These are phyloP conservation scores for Colletotrichum sp. DNA, from an alignment of 2,329 filamentous ascomycete genomes.

Conservation along the genomic window DNA sequence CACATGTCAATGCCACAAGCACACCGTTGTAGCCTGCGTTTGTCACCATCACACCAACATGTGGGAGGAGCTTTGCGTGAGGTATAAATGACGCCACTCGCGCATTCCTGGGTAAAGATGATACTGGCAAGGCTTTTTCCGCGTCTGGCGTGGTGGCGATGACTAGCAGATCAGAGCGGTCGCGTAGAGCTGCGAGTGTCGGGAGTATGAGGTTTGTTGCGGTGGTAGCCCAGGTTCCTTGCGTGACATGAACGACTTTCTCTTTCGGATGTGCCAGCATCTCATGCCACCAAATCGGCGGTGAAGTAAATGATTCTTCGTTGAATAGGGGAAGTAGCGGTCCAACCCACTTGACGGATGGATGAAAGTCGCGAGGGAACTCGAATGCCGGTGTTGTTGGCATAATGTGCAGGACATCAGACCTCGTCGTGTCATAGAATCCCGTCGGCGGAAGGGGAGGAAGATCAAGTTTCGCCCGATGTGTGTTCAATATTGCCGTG, in stretches of 20 bases:
- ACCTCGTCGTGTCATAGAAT: constrained; percentile 1
- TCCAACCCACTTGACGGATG: constrained; percentile 20
- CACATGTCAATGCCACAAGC: constrained; percentile 20
- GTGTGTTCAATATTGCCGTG: neutral
- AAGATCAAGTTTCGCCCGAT: neutral
- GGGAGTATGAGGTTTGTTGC: constrained; percentile 18
- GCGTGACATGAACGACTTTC: constrained; percentile 24
- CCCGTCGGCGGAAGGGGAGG: neutral
- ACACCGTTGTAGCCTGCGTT: constrained; percentile 26
- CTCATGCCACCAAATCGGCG: constrained; percentile 24
- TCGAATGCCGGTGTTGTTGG: constrained; percentile 21
- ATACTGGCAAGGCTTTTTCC: neutral
- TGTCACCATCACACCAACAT: constrained; percentile 32
- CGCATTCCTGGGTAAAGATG: neutral
- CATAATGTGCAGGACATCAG: neutral
- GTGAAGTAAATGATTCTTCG: neutral
- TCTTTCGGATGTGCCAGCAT: constrained; percentile 22
- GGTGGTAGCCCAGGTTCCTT: constrained; percentile 21
- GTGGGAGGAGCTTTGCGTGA: constrained; percentile 22
- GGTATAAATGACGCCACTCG: constrained; percentile 18
- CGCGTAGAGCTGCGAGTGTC: constrained; percentile 16
- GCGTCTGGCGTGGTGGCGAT: neutral
- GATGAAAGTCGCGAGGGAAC: constrained; percentile 20
- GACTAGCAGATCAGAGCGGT: neutral
- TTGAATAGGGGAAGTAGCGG: neutral